Conservation (phyloP, 2,329 filamentous ascomycete genomes). For the Fusarium marasasianum region DNA sequence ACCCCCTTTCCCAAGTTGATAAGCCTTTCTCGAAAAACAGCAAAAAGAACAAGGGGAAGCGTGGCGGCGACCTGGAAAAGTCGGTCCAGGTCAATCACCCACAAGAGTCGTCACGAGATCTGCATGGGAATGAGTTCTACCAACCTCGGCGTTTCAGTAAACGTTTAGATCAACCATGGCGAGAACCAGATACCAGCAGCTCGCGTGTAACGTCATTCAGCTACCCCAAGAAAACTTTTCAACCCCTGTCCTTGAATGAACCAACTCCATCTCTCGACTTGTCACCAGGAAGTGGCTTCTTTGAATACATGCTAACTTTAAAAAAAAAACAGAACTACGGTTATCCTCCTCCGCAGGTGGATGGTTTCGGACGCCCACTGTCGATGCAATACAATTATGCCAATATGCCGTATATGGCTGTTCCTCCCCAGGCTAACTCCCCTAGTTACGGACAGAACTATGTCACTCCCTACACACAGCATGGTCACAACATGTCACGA, state of each 20-base stretch:
- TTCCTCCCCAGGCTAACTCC: slow-evolving; percentile 55
- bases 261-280: slow-evolving; percentile 61
- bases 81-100: slow-evolving; percentile 52
- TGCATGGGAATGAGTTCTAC: slow-evolving; percentile 47
- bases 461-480: slow-evolving; percentile 55
- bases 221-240: slow-evolving; percentile 17
- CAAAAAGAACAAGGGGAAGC: slow-evolving; percentile 58
- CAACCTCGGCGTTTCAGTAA: slow-evolving; percentile 57
- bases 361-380: slow-evolving; percentile 52
- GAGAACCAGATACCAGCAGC: slow-evolving; percentile 38
- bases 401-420: slow-evolving; percentile 60
- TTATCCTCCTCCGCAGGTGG: slow-evolving; percentile 57
- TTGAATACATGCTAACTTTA: slow-evolving; percentile 77
- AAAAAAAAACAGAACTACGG: slow-evolving; percentile 73
- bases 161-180: slow-evolving; percentile 53
- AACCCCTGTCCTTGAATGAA: slow-evolving; percentile 16
- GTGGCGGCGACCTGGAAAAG: slow-evolving; percentile 57
- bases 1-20: slow-evolving; percentile 52
- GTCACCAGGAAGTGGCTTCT: slow-evolving; percentile 74
- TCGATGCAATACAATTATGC: slow-evolving; percentile 56
- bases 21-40: slow-evolving; percentile 52
- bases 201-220: slow-evolving; percentile 35
- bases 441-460: slow-evolving; percentile 62
- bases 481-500: slow-evolving; percentile 80
- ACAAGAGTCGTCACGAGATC: slow-evolving; percentile 50